phyloP scores from a whole-genome alignment of 2,329 filamentous ascomycete species.

The Hypoxylon sp. region DNA sequence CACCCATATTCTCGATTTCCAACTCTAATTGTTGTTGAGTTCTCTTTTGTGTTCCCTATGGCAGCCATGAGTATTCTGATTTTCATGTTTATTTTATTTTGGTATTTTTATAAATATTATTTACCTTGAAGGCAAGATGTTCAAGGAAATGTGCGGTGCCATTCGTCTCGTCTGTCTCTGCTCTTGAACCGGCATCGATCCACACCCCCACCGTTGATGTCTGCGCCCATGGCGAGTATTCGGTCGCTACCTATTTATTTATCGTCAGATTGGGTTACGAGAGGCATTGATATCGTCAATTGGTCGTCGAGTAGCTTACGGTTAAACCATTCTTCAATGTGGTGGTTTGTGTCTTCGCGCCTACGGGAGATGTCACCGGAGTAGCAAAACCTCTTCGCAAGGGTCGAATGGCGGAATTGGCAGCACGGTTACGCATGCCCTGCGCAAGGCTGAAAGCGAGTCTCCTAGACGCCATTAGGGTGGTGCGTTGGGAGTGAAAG shows the following conservation, averaged over 20 bases:
- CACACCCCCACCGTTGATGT: conserved; percentile 98
- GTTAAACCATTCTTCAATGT: conserved; percentile 98
- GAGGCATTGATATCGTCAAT: conserved; percentile 36
- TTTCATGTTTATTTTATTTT: conserved; percentile 7
- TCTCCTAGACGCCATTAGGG: conserved; percentile 90
- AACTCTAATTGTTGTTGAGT: conserved; percentile 98
- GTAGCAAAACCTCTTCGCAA: conserved; percentile 90
- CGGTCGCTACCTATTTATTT: conserved; percentile 82
- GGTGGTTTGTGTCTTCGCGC: conserved; percentile 91
- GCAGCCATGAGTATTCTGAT: conserved; percentile 29
- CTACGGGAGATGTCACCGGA: conserved; percentile 69
- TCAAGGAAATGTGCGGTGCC: conserved; percentile 99
- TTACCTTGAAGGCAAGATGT: conserved; percentile 99
- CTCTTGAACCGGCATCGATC: conserved; percentile 98
- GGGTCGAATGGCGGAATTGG: conserved; percentile 78
- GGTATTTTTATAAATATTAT: conserved; percentile 20
- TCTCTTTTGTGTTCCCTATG: conserved; percentile 87
- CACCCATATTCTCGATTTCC: conserved; percentile 99
- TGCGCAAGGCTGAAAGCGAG: conserved; percentile 93
- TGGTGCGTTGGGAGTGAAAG: conserved; percentile 48
- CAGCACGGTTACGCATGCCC: conserved; percentile 86
- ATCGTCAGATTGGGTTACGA: conserved; percentile 30
- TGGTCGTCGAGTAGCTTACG: conserved; percentile 61
- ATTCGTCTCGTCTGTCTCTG: conserved; percentile 98
- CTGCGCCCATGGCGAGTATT: conserved; percentile 97